Evolutionary conservation across 2,329 filamentous ascomycete genomes (phyloP), one percentile per base, ranked within the genome.

Genomic region (Aspergillus alliaceus): DNA sequence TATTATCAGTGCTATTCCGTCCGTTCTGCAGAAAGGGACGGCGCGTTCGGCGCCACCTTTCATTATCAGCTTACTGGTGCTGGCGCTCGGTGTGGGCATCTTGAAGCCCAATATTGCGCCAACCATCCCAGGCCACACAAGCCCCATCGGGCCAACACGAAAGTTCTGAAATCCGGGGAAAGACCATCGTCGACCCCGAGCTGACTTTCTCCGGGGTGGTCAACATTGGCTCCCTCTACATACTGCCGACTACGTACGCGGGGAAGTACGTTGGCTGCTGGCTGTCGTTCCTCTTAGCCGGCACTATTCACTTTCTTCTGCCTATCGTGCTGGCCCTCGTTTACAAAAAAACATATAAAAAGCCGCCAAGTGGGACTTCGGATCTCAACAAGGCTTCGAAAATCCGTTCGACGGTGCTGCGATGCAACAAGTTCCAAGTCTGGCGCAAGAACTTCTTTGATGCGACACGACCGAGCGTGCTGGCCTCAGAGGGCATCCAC

Each of bases 151-250:
- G 46, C 58, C 14, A 56, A 64, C 54, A 73, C 75, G 18, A 77
- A 75, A 60, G 72, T 72, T 1, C 70, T 82, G 6, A 71, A 75
- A 54, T 73, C 69, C 11, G 79, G 79, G 1, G 78, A 80, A 73
- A 72, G 55, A 77, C 79, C 29, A 75, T 82, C 29, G 75, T 81
- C 15, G 79, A 81, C 51, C 79, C 79, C 0, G 78, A 79, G 59
- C 69, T 72, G 2, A 81, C 79, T 18, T 77, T 76, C 58, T 77
- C 76, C 42, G 63, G 64, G 0, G 63, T 70, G 14, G 58, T 70
- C 15, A 71, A 71, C 20, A 56, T 75, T 1, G 73, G 73, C 25
- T 71, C 70, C 12, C 71, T 75, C 56, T 71, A 66, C 56, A 65
- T 64, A 53, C 59, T 78, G 15, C 71, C 75, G 8, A 75, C 75